These are phyloP conservation scores for Mastigamoeba balamuthi DNA, from an alignment of 78 protist genomes.

Conservation along the genomic window DNA sequence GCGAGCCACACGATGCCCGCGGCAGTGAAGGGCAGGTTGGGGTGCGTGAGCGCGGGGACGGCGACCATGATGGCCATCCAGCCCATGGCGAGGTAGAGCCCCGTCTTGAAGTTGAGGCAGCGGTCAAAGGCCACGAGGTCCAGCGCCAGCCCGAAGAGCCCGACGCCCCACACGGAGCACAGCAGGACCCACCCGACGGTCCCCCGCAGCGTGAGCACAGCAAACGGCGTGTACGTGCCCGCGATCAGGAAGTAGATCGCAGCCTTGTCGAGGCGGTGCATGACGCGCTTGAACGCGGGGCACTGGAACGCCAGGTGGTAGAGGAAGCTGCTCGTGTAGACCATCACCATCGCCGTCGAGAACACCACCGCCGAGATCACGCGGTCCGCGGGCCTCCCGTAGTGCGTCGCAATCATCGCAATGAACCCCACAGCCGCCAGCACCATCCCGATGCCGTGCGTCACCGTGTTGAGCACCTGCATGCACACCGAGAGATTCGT, in stretches of 20 bases:
- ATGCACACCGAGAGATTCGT: too few relatives aligned
- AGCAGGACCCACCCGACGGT: background rate
- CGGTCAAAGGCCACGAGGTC: background rate
- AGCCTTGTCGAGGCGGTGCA: background rate
- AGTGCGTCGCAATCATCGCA: too few relatives aligned
- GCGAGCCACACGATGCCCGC: background rate
- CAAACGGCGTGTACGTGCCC: slow-evolving; percentile 10
- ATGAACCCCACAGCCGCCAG: too few relatives aligned
- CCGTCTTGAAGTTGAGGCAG: background rate
- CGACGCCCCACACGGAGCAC: background rate
- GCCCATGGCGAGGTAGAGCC: slow-evolving; percentile 9
- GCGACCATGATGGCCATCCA: slow-evolving; percentile 2
- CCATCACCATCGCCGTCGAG: background rate
- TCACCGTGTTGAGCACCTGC: too few relatives aligned
- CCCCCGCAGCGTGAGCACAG: background rate
- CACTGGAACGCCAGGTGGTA: background rate
- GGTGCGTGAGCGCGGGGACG: background rate
- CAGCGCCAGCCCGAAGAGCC: background rate
- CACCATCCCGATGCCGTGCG: too few relatives aligned
- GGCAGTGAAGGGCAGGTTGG: background rate
- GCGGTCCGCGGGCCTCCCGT: too few relatives aligned
- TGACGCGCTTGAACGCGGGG: background rate
- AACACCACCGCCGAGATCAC: slow-evolving; percentile 3
- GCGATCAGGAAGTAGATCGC: slow-evolving; percentile 14
- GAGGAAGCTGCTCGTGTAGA: background rate